These are phyloP conservation scores for Smallanthus sonchifolius DNA, from an alignment of 129 eudicot species.

Conservation along the genomic window DNA sequence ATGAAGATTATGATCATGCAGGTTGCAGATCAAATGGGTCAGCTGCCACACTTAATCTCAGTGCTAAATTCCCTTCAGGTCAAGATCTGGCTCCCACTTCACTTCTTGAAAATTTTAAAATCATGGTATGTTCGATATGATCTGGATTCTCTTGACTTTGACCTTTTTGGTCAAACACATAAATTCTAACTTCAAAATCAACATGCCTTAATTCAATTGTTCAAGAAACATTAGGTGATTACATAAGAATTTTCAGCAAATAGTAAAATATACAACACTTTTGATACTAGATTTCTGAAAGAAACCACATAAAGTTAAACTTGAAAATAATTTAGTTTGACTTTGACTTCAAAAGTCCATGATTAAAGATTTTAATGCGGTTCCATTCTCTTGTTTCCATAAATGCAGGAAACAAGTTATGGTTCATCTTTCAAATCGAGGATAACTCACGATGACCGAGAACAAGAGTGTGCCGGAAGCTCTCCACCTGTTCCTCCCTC, in stretches of 20 bases:
- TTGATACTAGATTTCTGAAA: not conserved
- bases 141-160: not conserved
- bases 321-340: not conserved
- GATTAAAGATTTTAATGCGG: not conserved
- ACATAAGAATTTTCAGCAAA: not conserved
- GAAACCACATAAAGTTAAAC: not conserved
- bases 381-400: constrained; percentile 10
- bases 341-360: not conserved
- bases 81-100: constrained; percentile 45
- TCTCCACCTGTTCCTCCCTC: constrained; percentile 22
- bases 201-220: not conserved
- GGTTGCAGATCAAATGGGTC: constrained; percentile 42
- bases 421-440: constrained; percentile 41
- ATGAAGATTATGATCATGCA: constrained; percentile 29
- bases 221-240: not conserved
- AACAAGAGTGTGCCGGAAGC: constrained; percentile 32
- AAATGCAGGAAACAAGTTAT: constrained; percentile 52
- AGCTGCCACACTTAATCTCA: constrained; percentile 33
- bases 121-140: constrained; percentile 36
- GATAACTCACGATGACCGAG: constrained; percentile 28
- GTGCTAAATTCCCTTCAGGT: constrained; percentile 39
- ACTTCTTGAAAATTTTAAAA: constrained; percentile 37
- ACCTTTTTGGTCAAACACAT: constrained; percentile 7
- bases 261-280: not conserved
- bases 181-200: not conserved